Evolutionary conservation across 2,329 filamentous ascomycete species (phyloP).

Genomic region (Scortechinia acanthostroma): DNA sequence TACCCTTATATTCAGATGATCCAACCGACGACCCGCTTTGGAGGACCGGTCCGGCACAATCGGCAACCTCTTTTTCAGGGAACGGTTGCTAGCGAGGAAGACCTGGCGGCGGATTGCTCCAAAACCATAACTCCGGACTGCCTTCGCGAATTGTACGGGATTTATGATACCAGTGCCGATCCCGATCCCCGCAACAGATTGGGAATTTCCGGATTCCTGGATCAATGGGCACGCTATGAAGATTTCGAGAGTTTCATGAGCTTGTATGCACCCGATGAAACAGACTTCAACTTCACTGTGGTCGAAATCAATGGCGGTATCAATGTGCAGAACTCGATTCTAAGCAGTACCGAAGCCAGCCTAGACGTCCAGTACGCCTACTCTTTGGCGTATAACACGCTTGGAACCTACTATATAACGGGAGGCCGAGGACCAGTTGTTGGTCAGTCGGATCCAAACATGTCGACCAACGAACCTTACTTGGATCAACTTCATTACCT

Average conservation of each 20-base stretch:
- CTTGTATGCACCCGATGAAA: constrained; percentile 40
- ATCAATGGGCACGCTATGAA: constrained; percentile 34
- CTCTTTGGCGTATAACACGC: constrained; percentile 38
- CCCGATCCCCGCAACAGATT: constrained; percentile 25
- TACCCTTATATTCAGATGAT: constrained; percentile 49
- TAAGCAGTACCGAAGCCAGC: constrained; percentile 41
- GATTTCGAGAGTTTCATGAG: constrained; percentile 42
- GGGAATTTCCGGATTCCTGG: constrained; percentile 37
- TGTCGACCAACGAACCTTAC: constrained; percentile 42
- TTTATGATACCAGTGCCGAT: constrained; percentile 26
- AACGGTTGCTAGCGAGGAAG: not conserved
- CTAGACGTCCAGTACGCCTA: constrained; percentile 49
- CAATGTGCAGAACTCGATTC: constrained; percentile 31
- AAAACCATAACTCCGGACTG: constrained; percentile 33
- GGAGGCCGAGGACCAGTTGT: constrained; percentile 42
- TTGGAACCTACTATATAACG: constrained; percentile 43
- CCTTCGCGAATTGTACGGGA: constrained; percentile 37
- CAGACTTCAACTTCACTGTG: constrained; percentile 44
- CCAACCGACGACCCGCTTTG: constrained; percentile 60
- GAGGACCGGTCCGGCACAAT: constrained; percentile 35
- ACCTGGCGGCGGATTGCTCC: not conserved
- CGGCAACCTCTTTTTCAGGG: too few relatives aligned
- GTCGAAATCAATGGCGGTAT: constrained; percentile 45
- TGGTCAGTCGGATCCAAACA: constrained; percentile 30
- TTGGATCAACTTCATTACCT: constrained; percentile 43